phyloP scores from a whole-genome alignment of 306 rosid genomes.

The Vigna radiata region DNA sequence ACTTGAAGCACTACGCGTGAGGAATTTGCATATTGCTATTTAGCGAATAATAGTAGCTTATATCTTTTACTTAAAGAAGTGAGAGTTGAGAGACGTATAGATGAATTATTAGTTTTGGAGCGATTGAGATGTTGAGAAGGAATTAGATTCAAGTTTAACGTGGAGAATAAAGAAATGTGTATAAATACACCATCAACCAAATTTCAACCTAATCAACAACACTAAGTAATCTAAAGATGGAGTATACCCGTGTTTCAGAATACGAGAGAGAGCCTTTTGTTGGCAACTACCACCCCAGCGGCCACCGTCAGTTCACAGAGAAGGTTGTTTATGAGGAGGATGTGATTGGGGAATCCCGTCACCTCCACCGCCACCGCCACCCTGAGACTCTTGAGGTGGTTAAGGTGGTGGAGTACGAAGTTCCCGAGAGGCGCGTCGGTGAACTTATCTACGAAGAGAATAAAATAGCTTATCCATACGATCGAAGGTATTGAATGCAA shows the following conservation, averaged over 20 bases:
- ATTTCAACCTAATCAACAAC: not conserved
- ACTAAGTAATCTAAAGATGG: not conserved
- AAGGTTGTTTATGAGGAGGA: conserved; percentile 41
- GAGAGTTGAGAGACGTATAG: too few species aligned
- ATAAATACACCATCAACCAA: not conserved
- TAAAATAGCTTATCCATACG: not conserved
- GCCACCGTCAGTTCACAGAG: conserved; percentile 39
- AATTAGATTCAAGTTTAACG: conserved; percentile 47
- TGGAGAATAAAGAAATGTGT: not conserved
- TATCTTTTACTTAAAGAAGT: not conserved
- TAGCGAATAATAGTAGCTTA: conserved; percentile 8
- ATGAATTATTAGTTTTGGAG: not conserved
- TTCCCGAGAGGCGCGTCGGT: conserved; percentile 13
- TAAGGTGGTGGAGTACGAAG: conserved; percentile 47
- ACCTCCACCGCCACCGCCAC: not conserved
- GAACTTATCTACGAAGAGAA: conserved; percentile 42
- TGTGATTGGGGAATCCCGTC: not conserved
- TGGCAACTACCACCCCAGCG: conserved; percentile 25
- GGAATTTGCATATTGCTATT: conserved; percentile 5
- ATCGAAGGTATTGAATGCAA: conserved; percentile 37
- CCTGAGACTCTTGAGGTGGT: conserved; percentile 43
- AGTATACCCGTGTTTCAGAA: conserved; percentile 44
- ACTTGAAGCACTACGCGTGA: conserved; percentile 12
- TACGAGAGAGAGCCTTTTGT: not conserved
- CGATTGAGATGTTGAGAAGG: conserved; percentile 8